A percentile compares a stretch with the other conserved stretches of the same genome.
Conservation (phyloP, 2,329 filamentous ascomycete genomes). For the Stachybotrys echinatus region DNA sequence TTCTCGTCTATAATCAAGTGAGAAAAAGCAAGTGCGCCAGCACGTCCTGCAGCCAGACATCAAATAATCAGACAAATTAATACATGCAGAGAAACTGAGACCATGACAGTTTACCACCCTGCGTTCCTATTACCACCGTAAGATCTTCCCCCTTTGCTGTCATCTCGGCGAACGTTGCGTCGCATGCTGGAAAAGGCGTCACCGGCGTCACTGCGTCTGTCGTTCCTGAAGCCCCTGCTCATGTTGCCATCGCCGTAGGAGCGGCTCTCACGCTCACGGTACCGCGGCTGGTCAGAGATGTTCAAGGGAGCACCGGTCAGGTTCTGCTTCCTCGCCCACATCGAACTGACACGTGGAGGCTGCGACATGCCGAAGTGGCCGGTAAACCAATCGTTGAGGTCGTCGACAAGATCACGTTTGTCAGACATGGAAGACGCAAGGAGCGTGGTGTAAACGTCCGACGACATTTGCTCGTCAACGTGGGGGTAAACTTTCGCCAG, state of each 20-base stretch:
- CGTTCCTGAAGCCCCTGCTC: neutral
- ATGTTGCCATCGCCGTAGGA: conserved; percentile 7
- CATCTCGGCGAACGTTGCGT: conserved; percentile 7
- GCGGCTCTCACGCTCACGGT: too few species aligned
- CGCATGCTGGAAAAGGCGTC: conserved; percentile 7
- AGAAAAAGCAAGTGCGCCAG: neutral
- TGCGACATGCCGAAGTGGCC: conserved; percentile 46
- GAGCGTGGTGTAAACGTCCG: conserved; percentile 48
- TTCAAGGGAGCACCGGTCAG: conserved; percentile 28
- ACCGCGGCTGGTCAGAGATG: too few species aligned
- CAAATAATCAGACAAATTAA: too few species aligned
- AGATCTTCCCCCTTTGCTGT: conserved; percentile 4
- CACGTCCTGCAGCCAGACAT: neutral
- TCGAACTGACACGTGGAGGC: conserved; percentile 32
- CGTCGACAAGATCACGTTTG: conserved; percentile 33
- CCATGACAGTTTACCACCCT: too few species aligned
- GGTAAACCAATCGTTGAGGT: conserved; percentile 48
- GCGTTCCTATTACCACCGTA: too few species aligned
- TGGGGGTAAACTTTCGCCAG: conserved; percentile 34
- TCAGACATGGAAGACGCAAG: conserved; percentile 45
- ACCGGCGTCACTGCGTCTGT: conserved; percentile 4
- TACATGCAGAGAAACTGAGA: too few species aligned
- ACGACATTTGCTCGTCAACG: conserved; percentile 27
- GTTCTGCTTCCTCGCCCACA: conserved; percentile 19
- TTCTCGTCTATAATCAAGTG: neutral